phyloP scores from a whole-genome alignment of 2,329 filamentous ascomycete species.

The Ceratocystis variospora region DNA sequence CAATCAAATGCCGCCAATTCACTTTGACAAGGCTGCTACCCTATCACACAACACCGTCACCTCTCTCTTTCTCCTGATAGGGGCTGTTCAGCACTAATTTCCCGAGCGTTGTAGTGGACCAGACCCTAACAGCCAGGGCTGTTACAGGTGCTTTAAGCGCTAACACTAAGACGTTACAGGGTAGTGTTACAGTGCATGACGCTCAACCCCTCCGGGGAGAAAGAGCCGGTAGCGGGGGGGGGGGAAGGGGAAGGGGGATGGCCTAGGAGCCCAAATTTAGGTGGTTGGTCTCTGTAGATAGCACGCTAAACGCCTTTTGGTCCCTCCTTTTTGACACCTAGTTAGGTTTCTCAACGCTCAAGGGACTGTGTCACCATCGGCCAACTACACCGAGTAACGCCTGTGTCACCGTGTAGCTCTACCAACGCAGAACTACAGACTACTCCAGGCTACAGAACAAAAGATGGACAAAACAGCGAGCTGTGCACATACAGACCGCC shows the following conservation, averaged over 20 bases:
- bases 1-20: too few relatives aligned
- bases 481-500: neutral
- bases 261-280: neutral
- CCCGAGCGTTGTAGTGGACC: neutral
- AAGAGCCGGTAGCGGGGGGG: neutral
- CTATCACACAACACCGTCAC: neutral
- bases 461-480: neutral
- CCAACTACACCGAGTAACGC: neutral
- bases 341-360: neutral
- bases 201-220: neutral
- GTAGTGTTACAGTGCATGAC: neutral
- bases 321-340: neutral
- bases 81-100: neutral
- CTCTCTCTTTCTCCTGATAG: neutral
- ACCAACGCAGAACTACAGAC: neutral
- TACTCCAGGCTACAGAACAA: neutral
- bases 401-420: neutral
- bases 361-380: conserved; percentile 3
- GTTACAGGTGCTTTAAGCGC: neutral
- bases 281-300: neutral
- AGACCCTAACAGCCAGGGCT: neutral
- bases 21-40: neutral
- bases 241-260: neutral
- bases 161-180: neutral
- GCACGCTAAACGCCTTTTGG: neutral